A percentile compares a stretch with the other conserved stretches of the same genome.
These are phyloP conservation scores for Fulvia fulva DNA, from an alignment of 2,329 filamentous ascomycete genomes.

Conservation along the genomic window DNA sequence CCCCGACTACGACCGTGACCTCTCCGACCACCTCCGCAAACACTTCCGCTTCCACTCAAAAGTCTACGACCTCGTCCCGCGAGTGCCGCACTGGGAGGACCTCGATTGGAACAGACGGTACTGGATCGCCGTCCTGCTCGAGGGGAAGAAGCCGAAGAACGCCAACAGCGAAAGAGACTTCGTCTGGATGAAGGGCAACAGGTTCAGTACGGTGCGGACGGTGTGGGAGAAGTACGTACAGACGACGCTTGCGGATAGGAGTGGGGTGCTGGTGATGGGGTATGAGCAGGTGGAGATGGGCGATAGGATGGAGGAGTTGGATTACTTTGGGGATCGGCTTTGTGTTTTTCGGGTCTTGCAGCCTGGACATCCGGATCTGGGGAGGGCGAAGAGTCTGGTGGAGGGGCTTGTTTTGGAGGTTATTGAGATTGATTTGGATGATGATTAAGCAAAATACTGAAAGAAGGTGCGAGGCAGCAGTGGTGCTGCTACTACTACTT, in stretches of 20 bases:
- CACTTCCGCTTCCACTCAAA: conserved; percentile 26
- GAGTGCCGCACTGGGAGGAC: conserved; percentile 10
- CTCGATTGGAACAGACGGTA: conserved; percentile 25
- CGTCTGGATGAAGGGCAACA: conserved; percentile 34
- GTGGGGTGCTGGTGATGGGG: conserved; percentile 24
- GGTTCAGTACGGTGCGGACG: conserved; percentile 31
- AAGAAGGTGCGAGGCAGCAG: neutral
- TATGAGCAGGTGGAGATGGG: conserved; percentile 19
- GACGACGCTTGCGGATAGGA: conserved; percentile 17
- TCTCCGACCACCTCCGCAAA: conserved; percentile 12
- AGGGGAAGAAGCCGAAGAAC: conserved; percentile 8
- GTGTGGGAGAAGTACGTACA: conserved; percentile 20
- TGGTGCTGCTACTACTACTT: too few relatives aligned
- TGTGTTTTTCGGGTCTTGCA: conserved; percentile 28
- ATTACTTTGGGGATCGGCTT: conserved; percentile 31
- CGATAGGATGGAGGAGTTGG: conserved; percentile 27
- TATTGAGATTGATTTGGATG: conserved; percentile 20
- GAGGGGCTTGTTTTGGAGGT: conserved; percentile 19
- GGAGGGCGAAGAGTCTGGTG: conserved; percentile 13
- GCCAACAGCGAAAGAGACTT: conserved; percentile 20
- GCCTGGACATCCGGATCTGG: conserved; percentile 1
- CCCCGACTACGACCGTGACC: conserved; percentile 20
- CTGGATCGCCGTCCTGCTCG: conserved; percentile 33
- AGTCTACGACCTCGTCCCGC: conserved; percentile 18
- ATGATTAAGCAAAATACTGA: conserved; percentile 1